phyloP scores from a whole-genome alignment of 2,329 filamentous ascomycete species.

The Corinectria fuckeliana region DNA sequence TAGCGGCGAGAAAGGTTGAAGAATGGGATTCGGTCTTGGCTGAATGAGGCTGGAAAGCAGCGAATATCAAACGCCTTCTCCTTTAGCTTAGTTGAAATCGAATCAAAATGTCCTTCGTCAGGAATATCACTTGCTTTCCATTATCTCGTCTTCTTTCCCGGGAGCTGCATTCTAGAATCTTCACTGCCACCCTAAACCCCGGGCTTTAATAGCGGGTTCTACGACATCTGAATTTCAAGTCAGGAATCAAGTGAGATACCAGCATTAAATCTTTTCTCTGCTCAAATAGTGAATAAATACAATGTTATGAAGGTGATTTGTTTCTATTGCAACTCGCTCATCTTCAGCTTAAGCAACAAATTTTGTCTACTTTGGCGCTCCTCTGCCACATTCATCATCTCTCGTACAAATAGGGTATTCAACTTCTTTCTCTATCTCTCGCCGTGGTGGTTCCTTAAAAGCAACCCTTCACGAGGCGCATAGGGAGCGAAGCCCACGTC shows the following conservation, averaged over 20 bases:
- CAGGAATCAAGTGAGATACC: neutral
- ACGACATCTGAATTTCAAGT: neutral
- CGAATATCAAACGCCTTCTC: no score
- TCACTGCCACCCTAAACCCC: no score
- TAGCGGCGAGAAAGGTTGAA: no score
- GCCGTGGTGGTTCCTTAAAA: slow-evolving; percentile 24
- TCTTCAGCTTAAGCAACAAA: slow-evolving; percentile 17
- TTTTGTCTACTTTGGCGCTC: slow-evolving; percentile 9
- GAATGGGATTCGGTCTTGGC: no score
- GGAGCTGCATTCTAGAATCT: no score
- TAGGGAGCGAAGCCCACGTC: slow-evolving; percentile 61
- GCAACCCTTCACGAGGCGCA: slow-evolving; percentile 28
- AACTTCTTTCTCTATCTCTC: slow-evolving; percentile 19
- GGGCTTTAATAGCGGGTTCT: no score
- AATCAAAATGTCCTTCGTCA: no score
- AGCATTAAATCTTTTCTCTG: neutral
- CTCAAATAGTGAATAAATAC: neutral
- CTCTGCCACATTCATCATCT: slow-evolving; percentile 6
- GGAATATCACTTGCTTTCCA: no score
- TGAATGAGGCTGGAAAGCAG: no score
- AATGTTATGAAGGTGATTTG: neutral
- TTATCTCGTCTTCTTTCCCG: no score
- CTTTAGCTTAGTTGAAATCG: no score
- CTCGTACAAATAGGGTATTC: slow-evolving; percentile 31
- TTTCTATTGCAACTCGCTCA: slow-evolving; percentile 18